Evolutionary conservation across 768 basidiomycete species (phyloP).

Genomic region (Basidioascus undulatus): DNA sequence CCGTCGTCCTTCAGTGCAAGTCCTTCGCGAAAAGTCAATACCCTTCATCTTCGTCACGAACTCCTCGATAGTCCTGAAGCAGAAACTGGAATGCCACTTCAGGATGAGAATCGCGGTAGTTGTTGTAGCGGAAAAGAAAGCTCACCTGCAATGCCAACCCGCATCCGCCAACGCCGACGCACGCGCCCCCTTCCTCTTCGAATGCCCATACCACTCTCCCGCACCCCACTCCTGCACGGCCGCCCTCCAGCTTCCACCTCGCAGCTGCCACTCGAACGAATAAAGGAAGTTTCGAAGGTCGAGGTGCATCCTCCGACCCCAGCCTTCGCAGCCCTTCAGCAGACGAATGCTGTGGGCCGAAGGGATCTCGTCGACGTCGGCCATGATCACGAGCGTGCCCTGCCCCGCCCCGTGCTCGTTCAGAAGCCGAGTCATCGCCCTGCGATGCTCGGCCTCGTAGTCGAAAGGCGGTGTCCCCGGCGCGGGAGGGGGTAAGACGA

Average conservation of each 20-base stretch:
- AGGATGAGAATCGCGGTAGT: no score
- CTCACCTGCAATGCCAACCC: conserved; percentile 31
- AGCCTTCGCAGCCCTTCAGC: conserved; percentile 29
- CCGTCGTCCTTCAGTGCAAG: background rate
- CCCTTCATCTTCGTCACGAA: conserved; percentile 30
- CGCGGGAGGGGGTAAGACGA: conserved; percentile 1
- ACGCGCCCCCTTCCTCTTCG: conserved; percentile 25
- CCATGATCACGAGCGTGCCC: conserved; percentile 28
- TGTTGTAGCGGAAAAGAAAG: no score
- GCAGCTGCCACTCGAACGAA: conserved; percentile 33
- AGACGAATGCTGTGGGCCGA: conserved; percentile 28
- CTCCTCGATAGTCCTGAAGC: conserved; percentile 33
- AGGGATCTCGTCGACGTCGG: conserved; percentile 37
- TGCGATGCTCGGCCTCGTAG: conserved; percentile 25
- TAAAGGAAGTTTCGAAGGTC: conserved; percentile 36
- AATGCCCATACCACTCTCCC: conserved; percentile 25
- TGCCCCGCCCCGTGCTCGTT: conserved; percentile 19
- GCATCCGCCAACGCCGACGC: conserved; percentile 31
- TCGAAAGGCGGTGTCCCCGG: conserved; percentile 29
- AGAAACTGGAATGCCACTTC: no score
- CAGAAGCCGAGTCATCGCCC: conserved; percentile 28
- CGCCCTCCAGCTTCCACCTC: conserved; percentile 38
- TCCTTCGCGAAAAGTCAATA: no score
- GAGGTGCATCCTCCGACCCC: conserved; percentile 30
- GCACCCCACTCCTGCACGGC: conserved; percentile 28